Evolutionary conservation across 345 rosid species (phyloP).

Genomic region (Syzygium aromaticum): DNA sequence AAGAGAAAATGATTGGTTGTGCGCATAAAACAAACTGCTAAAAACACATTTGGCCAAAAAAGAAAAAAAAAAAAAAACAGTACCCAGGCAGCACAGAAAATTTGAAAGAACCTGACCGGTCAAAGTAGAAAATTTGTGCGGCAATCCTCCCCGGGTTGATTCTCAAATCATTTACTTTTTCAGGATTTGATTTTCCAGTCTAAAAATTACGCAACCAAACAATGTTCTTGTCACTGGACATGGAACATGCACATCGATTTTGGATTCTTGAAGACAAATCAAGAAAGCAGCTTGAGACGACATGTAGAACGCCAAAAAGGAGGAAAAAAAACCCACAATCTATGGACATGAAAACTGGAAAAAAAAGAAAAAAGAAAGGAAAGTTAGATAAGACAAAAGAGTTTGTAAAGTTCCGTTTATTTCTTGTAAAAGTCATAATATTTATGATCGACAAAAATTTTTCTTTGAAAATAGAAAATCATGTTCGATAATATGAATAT

Average conservation of each 20-base stretch:
- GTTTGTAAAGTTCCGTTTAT: not conserved
- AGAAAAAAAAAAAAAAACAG: not conserved
- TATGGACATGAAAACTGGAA: no score
- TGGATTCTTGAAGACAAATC: not conserved
- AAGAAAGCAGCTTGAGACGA: not conserved
- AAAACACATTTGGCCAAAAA: not conserved
- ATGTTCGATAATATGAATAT: not conserved
- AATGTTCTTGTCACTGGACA: not conserved
- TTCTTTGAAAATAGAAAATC: not conserved
- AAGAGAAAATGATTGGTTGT: not conserved
- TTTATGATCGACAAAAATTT: not conserved
- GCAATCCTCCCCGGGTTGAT: not conserved
- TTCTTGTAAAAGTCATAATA: no score
- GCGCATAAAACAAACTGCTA: not conserved
- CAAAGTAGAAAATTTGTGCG: not conserved
- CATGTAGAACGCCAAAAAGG: no score
- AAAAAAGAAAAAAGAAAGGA: no score
- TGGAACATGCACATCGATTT: not conserved
- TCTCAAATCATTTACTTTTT: not conserved
- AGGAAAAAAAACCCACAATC: no score
- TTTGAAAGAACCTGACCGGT: not conserved
- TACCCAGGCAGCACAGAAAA: not conserved
- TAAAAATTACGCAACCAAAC: not conserved
- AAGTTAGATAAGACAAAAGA: not conserved
- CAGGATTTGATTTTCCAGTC: not conserved